Evolutionary conservation across 1,284 basidiomycete genomes (phyloP).

Genomic region (Sparassis latifolia): DNA sequence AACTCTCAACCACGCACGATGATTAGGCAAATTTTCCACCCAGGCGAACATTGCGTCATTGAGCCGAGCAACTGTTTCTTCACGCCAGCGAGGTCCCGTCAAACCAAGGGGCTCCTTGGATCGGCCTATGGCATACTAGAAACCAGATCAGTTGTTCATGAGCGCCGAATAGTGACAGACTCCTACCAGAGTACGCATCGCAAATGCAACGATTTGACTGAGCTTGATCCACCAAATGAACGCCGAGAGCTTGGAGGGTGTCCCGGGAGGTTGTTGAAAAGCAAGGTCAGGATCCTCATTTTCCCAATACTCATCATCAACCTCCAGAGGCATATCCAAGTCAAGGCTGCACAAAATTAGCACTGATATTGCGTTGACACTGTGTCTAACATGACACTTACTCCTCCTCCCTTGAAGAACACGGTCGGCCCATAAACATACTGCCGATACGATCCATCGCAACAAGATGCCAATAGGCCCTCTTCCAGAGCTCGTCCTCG

Average conservation of each 20-base stretch:
- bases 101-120: slow-evolving; percentile 44
- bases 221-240: slow-evolving; percentile 69
- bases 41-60: slow-evolving; percentile 69
- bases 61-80: slow-evolving; percentile 63
- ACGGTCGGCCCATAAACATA: slow-evolving; percentile 64
- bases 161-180: neutral
- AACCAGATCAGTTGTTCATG: neutral
- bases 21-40: slow-evolving; percentile 62
- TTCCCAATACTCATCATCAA: slow-evolving; percentile 86
- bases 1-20: slow-evolving; percentile 33
- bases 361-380: no score
- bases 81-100: slow-evolving; percentile 46
- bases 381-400: slow-evolving; percentile 28
- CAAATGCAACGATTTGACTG: slow-evolving; percentile 66
- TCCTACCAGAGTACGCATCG: slow-evolving; percentile 63
- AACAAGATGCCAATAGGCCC: slow-evolving; percentile 48
- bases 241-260: slow-evolving; percentile 52
- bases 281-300: slow-evolving; percentile 37
- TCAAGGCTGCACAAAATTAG: slow-evolving; percentile 50
- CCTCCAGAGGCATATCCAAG: slow-evolving; percentile 70
- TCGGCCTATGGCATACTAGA: slow-evolving; percentile 71
- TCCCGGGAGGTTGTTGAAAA: slow-evolving; percentile 59
- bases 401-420: slow-evolving; percentile 75
- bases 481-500: slow-evolving; percentile 47
- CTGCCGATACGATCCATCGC: slow-evolving; percentile 59